Evolutionary conservation across 768 basidiomycete genomes (phyloP).

Genomic region (Lyophyllum semitale): DNA sequence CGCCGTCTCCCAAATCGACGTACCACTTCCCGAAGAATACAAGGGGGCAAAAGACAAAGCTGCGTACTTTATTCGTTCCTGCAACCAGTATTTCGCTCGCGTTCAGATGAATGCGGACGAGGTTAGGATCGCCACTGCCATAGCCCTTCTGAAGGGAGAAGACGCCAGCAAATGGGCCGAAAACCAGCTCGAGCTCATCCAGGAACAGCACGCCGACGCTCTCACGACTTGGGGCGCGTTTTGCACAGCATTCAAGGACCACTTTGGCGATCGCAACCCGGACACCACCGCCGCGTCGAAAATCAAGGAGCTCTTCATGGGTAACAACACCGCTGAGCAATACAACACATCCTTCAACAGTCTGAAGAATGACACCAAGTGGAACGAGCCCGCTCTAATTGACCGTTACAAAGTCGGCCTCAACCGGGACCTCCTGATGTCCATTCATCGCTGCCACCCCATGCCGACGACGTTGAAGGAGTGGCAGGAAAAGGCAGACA

Average conservation of each 20-base stretch:
- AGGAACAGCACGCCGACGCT: not conserved
- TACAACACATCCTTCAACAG: constrained; percentile 3
- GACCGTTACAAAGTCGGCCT: constrained; percentile 3
- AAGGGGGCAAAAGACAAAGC: not conserved
- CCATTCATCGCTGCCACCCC: not conserved
- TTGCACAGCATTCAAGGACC: not conserved
- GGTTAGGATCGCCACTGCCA: not conserved
- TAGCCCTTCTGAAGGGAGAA: not conserved
- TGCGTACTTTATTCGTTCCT: not conserved
- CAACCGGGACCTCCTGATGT: not conserved
- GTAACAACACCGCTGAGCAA: not conserved
- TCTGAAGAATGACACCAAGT: not conserved
- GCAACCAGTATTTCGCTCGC: constrained; percentile 3
- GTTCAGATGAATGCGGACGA: not conserved
- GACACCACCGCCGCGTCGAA: not conserved
- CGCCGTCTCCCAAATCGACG: not conserved
- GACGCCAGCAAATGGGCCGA: not conserved
- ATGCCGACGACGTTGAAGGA: not conserved
- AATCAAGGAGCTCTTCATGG: not conserved
- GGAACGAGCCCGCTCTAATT: not conserved
- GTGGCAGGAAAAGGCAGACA: constrained; percentile 1
- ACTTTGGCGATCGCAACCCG: not conserved
- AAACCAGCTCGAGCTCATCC: constrained; percentile 4
- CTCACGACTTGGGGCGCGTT: not conserved
- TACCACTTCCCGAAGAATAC: not conserved